These are phyloP conservation scores for Hysterium pulicare DNA, from an alignment of 2,329 filamentous ascomycete species.

Conservation along the genomic window DNA sequence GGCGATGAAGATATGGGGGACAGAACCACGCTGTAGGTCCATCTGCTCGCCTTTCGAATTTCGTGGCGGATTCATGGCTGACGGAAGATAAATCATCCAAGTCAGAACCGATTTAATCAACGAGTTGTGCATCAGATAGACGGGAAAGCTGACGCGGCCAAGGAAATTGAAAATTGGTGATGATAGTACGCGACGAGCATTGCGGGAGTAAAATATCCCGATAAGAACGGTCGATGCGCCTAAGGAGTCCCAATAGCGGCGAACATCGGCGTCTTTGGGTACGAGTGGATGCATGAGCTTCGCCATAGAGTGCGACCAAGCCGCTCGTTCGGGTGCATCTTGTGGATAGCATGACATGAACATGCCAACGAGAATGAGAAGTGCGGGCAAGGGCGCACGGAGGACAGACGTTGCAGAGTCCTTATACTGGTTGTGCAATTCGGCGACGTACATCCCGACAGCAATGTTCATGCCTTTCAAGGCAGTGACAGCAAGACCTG, in stretches of 20 bases:
- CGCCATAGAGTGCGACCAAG: conserved; percentile 52
- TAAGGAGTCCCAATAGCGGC: conserved; percentile 50
- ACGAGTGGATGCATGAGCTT: conserved; percentile 45
- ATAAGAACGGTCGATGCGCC: conserved; percentile 50
- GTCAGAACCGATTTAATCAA: conserved; percentile 58
- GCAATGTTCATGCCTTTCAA: conserved; percentile 56
- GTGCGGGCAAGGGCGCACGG: conserved; percentile 48
- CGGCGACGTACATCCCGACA: conserved; percentile 60
- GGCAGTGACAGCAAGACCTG: conserved; percentile 31
- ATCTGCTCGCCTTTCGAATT: conserved; percentile 35
- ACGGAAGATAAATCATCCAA: conserved; percentile 54
- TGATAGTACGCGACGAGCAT: conserved; percentile 52
- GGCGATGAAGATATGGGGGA: conserved; percentile 31
- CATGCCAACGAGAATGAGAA: conserved; percentile 53
- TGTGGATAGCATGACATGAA: conserved; percentile 61
- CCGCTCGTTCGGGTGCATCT: conserved; percentile 50
- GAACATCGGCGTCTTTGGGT: conserved; percentile 47
- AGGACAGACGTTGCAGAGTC: conserved; percentile 48
- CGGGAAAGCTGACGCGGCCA: conserved; percentile 61
- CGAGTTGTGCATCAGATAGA: conserved; percentile 62
- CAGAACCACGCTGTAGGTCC: conserved; percentile 31
- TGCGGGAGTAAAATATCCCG: conserved; percentile 52
- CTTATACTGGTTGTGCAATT: conserved; percentile 53
- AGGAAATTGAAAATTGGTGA: conserved; percentile 58
- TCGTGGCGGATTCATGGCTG: conserved; percentile 34